phyloP scores from a whole-genome alignment of 2,329 filamentous ascomycete species.

The Rutstroemia sp. region DNA sequence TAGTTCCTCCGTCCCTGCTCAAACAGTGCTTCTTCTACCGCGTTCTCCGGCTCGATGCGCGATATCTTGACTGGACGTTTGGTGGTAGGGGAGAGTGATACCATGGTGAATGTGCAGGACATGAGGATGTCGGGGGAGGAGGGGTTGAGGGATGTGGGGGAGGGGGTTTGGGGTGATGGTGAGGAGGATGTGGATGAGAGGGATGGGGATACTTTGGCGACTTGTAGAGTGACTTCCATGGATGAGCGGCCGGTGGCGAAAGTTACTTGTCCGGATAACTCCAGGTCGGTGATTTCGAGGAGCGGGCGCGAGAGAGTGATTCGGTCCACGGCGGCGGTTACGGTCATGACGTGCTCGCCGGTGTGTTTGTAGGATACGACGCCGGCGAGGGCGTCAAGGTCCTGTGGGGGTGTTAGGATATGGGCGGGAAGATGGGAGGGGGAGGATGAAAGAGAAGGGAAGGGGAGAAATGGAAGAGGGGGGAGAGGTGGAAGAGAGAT shows the following conservation, averaged over 20 bases:
- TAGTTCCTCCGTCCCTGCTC: constrained; percentile 58
- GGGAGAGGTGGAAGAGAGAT: no score
- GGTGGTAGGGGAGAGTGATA: constrained; percentile 57
- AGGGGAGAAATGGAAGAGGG: no score
- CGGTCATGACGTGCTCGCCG: constrained; percentile 45
- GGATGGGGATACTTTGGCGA: constrained; percentile 44
- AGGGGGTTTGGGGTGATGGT: no score
- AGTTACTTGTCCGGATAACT: constrained; percentile 46
- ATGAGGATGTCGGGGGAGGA: constrained; percentile 47
- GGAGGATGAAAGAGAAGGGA: no score
- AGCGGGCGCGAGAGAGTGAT: constrained; percentile 51
- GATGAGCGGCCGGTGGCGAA: constrained; percentile 61
- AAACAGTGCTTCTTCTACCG: constrained; percentile 55
- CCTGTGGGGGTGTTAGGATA: constrained; percentile 23
- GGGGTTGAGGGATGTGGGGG: constrained; percentile 42
- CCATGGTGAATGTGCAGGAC: constrained; percentile 71
- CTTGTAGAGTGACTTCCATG: constrained; percentile 64
- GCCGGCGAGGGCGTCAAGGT: constrained; percentile 63
- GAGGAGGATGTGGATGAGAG: neutral
- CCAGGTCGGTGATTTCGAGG: constrained; percentile 62
- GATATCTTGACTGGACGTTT: constrained; percentile 58
- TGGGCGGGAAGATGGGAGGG: no score
- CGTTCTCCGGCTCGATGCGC: constrained; percentile 51
- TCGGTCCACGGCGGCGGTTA: constrained; percentile 34
- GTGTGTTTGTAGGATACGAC: constrained; percentile 66